phyloP scores from a whole-genome alignment of 1,284 basidiomycete genomes.

The Agaricales sp. region DNA sequence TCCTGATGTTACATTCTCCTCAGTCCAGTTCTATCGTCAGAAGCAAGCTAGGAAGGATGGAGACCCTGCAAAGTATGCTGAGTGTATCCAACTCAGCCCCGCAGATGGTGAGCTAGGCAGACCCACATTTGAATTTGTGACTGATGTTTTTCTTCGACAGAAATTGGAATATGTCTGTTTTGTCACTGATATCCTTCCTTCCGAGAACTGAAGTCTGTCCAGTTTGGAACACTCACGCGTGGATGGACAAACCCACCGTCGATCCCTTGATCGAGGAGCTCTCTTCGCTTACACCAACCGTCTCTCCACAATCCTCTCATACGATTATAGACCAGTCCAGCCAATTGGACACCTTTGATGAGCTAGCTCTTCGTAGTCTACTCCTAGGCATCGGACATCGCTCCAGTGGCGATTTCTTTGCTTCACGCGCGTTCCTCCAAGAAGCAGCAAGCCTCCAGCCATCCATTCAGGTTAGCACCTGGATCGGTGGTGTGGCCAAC shows the following conservation, averaged over 20 bases:
- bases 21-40: conserved; percentile 66
- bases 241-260: conserved; percentile 41
- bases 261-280: conserved; percentile 45
- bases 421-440: conserved; percentile 36
- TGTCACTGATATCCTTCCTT: neutral
- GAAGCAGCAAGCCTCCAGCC: conserved; percentile 36
- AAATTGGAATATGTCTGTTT: conserved; percentile 44
- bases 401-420: conserved; percentile 34
- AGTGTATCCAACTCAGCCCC: conserved; percentile 51
- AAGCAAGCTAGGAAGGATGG: conserved; percentile 50
- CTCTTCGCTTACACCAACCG: conserved; percentile 32
- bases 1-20: neutral
- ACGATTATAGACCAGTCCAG: conserved; percentile 7
- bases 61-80: conserved; percentile 35
- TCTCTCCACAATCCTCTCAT: conserved; percentile 15
- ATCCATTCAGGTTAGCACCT: conserved; percentile 39
- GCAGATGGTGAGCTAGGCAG: conserved; percentile 41
- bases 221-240: conserved; percentile 69
- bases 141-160: conserved; percentile 18
- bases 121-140: neutral
- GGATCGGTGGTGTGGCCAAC: conserved; percentile 53
- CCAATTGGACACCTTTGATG: conserved; percentile 59
- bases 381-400: conserved; percentile 59
- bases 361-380: conserved; percentile 56
- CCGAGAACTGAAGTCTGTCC: conserved; percentile 5